Evolutionary conservation across 2,329 filamentous ascomycete genomes (phyloP).

Genomic region (Colletotrichum lindemuthianum): DNA sequence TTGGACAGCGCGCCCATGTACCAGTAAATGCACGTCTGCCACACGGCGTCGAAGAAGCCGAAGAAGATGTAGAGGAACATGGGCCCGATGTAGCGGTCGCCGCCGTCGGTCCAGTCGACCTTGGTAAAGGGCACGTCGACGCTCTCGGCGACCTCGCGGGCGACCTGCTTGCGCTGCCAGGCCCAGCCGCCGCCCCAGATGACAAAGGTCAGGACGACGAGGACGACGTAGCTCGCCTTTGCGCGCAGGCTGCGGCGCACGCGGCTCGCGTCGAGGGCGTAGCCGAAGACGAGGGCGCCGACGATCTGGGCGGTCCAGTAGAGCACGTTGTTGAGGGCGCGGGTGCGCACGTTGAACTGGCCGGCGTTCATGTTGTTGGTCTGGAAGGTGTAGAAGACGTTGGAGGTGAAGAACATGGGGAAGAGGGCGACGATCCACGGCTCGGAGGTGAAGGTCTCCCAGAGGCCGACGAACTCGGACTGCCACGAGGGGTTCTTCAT

Average conservation of each 20-base stretch:
- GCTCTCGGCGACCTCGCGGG: conserved; percentile 50
- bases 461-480: conserved; percentile 80
- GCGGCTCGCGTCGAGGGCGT: conserved; percentile 69
- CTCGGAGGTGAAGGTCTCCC: conserved; percentile 75
- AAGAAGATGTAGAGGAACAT: conserved; percentile 94
- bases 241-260: conserved; percentile 75
- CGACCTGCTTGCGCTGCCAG: conserved; percentile 73
- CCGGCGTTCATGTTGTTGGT: conserved; percentile 74
- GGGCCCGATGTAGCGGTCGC: conserved; percentile 72
- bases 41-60: conserved; percentile 87
- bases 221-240: conserved; percentile 67
- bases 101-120: conserved; percentile 73
- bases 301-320: conserved; percentile 85
- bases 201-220: conserved; percentile 77
- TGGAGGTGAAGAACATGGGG: conserved; percentile 84
- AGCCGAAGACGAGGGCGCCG: conserved; percentile 78
- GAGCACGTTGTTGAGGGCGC: conserved; percentile 80
- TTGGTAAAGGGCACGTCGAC: conserved; percentile 39
- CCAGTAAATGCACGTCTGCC: conserved; percentile 95
- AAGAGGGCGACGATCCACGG: conserved; percentile 80
- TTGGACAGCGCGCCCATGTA: conserved; percentile 95
- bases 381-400: conserved; percentile 88
- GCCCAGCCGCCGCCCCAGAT: conserved; percentile 88
- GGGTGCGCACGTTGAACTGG: conserved; percentile 78
- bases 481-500: conserved; percentile 93